Evolutionary conservation across 73 alveolate species (phyloP).

Genomic region (Paramecium primaurelia): DNA sequence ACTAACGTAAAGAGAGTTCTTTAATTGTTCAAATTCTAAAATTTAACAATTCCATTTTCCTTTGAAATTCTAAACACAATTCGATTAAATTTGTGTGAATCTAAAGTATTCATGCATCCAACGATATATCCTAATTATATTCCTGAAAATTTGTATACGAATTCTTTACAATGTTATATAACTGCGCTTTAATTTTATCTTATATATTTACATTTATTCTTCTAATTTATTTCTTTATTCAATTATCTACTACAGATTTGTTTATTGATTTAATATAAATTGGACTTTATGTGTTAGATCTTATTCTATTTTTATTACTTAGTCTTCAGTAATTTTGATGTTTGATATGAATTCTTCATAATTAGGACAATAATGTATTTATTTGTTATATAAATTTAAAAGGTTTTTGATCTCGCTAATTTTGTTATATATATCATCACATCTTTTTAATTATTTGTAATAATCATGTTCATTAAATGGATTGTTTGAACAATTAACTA

Average conservation of each 20-base stretch:
- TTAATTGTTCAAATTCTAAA: constrained; percentile 70
- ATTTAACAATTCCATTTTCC: constrained; percentile 84
- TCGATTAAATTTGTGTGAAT: constrained; percentile 76
- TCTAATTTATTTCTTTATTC: not conserved
- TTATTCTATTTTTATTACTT: not conserved
- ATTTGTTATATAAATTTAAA: not conserved
- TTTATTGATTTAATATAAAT: not conserved
- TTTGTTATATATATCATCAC: not conserved
- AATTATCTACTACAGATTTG: not conserved
- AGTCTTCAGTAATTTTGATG: not conserved
- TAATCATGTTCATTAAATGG: not conserved
- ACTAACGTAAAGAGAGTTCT: constrained; percentile 76
- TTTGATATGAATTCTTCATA: not conserved
- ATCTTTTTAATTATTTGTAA: not conserved
- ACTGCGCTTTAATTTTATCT: not conserved
- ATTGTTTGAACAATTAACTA: not conserved
- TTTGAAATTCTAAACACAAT: constrained; percentile 88
- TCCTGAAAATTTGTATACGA: not conserved
- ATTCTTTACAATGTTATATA: not conserved
- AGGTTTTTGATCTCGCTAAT: not conserved
- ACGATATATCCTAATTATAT: constrained; percentile 67
- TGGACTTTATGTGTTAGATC: not conserved
- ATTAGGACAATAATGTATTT: not conserved
- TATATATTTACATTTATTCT: not conserved
- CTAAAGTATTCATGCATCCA: constrained; percentile 83